Evolutionary conservation across 306 rosid genomes (phyloP).

Genomic region (Quercus wislizeni): DNA sequence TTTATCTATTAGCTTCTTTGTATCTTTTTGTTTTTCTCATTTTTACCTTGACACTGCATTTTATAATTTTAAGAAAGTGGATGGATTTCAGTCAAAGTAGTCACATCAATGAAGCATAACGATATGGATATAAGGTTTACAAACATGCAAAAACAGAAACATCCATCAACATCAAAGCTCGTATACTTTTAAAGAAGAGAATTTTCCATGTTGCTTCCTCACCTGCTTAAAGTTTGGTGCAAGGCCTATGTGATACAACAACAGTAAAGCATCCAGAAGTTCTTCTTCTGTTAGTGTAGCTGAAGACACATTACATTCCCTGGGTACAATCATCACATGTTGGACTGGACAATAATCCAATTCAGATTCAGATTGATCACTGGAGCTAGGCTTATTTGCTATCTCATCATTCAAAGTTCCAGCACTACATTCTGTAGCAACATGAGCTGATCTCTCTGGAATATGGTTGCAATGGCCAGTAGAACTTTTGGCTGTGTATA

Average conservation of each 20-base stretch:
- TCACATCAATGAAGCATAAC: neutral
- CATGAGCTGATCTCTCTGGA: constrained; percentile 85
- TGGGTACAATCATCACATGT: constrained; percentile 55
- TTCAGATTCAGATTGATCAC: constrained; percentile 83
- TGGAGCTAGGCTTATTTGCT: constrained; percentile 85
- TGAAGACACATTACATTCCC: constrained; percentile 64
- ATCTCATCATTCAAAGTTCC: constrained; percentile 80
- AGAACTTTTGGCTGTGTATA: constrained; percentile 60
- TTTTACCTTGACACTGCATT: constrained; percentile 13
- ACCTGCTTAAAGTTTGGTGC: constrained; percentile 95
- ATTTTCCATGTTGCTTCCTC: constrained; percentile 18
- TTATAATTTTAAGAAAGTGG: neutral
- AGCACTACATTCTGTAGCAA: constrained; percentile 77
- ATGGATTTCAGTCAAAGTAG: constrained; percentile 15
- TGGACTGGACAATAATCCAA: constrained; percentile 52
- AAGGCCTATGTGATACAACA: constrained; percentile 89
- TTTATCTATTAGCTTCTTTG: neutral
- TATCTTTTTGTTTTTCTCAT: neutral
- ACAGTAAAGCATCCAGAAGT: constrained; percentile 74
- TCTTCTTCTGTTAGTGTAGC: constrained; percentile 83
- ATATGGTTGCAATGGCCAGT: constrained; percentile 61
- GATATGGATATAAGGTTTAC: neutral
- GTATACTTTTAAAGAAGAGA: neutral
- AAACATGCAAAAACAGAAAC: neutral
- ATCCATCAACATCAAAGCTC: constrained; percentile 6